Base-by-base conservation (phyloP, 164 flowering plant genomes). In the Warburgia ugandensis region DNA sequence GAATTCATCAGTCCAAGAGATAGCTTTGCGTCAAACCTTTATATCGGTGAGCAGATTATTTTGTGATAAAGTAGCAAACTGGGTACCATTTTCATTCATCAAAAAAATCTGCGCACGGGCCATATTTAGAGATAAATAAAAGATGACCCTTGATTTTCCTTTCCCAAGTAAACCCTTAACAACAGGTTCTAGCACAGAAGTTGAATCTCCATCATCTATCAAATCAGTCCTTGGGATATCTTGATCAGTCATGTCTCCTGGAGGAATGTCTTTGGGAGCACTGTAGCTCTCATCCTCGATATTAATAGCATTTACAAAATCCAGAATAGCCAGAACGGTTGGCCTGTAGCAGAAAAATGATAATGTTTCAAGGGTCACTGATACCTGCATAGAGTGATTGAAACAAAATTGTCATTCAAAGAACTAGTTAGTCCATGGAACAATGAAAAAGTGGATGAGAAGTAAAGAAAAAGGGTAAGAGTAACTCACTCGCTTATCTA, bases 341-440 rank as follows among this genome's bases (percentile, higher is more conserved):
- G 96, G 91, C 50, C 99, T 76, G 39, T 91, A 82, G 59, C 94
- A 86, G 73, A 76, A 88, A 67, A 92, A 86, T 59, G 95, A 78
- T 67, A 92, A 64, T 10, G 91, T 83, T 36, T 96, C 84, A 42
- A 92, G 80, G 19, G 83, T 83, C 48, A 92, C 88, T 9, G 62
- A 52, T 29, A 92, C 92, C 99, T 92, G 80, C 52, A 70, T 54
- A n/a, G 35, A 23, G 56, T 5, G 22, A 57, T 30, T 27, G 25
- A 44, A 54, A 43, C 31, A 31, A 45, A 44, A 6, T n/a, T 22
- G 19, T 4, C 6, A 31, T 2, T 42, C 16, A 42, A 7, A 5
- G 38, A 13, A n/a, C n/a, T n/a, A n/a, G n/a, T n/a, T 42, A 56
- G 38, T 30, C 30, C 61, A 40, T 22, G n/a, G n/a, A n/a, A n/a